Evolutionary conservation across 73 alveolate species (phyloP).

Genomic region (Paramecium pentaurelia): DNA sequence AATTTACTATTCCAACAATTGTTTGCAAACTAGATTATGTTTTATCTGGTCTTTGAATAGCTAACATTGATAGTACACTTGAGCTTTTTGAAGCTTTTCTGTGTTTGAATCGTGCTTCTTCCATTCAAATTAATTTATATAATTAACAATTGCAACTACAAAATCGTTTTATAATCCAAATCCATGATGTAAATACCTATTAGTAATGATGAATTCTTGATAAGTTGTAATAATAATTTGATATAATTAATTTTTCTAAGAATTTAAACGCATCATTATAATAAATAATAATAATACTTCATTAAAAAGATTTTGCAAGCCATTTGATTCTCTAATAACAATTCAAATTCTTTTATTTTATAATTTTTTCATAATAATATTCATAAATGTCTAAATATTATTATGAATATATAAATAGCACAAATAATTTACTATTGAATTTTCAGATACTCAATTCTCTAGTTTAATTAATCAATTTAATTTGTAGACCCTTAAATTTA

Average conservation of each 20-base stretch:
- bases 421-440: neutral
- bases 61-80: neutral
- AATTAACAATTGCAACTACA: neutral
- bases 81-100: neutral
- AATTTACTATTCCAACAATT: conserved; percentile 41
- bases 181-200: neutral
- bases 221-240: neutral
- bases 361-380: too few species aligned
- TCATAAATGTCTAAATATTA: neutral
- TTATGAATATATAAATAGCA: neutral
- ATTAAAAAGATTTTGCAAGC: neutral
- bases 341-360: neutral
- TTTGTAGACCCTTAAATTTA: too few species aligned
- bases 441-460: neutral
- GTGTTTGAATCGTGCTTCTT: neutral
- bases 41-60: neutral
- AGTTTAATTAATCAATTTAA: too few species aligned
- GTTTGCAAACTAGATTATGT: neutral
- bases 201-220: neutral
- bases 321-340: neutral
- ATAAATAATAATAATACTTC: neutral
- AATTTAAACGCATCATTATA: neutral
- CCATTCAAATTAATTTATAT: neutral
- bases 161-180: neutral
- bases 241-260: neutral